These are phyloP conservation scores for Ascochyta rabiei DNA, from an alignment of 2,329 filamentous ascomycete species.

Conservation along the genomic window DNA sequence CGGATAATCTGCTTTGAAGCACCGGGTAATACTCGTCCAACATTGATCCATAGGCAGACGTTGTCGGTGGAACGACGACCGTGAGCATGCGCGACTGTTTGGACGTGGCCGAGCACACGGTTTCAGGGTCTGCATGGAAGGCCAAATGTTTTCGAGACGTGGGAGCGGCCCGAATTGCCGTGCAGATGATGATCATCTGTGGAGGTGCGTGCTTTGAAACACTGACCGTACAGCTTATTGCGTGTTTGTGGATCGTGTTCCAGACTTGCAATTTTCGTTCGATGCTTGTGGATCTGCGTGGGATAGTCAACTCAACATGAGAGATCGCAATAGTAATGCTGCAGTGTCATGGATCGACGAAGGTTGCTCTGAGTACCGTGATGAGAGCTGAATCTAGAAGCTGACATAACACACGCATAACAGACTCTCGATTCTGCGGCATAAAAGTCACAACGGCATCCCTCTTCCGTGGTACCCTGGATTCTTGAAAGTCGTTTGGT, in stretches of 20 bases:
- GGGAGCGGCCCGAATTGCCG: neutral
- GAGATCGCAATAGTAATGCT: neutral
- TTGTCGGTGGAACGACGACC: slow-evolving; percentile 2
- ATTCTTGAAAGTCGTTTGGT: neutral
- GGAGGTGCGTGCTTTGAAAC: slow-evolving; percentile 4
- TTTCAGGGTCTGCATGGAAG: slow-evolving; percentile 4
- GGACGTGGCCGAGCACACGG: neutral
- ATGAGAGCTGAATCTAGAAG: neutral
- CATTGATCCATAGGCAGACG: neutral
- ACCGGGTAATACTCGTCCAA: slow-evolving; percentile 12
- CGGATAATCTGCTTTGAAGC: slow-evolving; percentile 14
- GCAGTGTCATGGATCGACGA: neutral
- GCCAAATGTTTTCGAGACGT: neutral
- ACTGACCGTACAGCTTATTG: neutral
- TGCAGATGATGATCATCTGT: neutral
- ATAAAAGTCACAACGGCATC: too few relatives aligned
- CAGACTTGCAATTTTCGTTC: neutral
- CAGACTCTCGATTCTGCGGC: too few relatives aligned
- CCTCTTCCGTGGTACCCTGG: too few relatives aligned
- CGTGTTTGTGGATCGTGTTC: slow-evolving; percentile 4
- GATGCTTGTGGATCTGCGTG: neutral
- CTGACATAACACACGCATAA: too few relatives aligned
- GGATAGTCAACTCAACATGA: slow-evolving; percentile 1
- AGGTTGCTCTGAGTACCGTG: neutral
- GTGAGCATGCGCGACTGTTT: neutral